A percentile compares a stretch with the other conserved stretches of the same genome.
phyloP scores from a whole-genome alignment of 805 yeast genomes.

The Metahyphopichia silvanorum region DNA sequence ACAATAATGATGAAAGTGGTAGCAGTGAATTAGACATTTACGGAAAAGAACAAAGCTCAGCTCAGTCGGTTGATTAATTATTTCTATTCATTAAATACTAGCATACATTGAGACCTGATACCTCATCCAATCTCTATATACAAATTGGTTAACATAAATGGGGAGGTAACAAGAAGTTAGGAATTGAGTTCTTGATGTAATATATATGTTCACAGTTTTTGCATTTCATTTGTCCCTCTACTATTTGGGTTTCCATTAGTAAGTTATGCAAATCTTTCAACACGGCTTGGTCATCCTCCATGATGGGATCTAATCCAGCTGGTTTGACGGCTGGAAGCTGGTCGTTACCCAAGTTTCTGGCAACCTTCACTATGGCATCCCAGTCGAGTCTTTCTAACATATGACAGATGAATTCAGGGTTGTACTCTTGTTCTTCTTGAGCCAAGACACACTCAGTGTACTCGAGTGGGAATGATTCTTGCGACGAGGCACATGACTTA shows the following conservation, averaged over 20 bases:
- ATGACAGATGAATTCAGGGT: constrained; percentile 73
- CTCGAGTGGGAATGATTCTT: constrained; percentile 76
- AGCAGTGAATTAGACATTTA: no score
- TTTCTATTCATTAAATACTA: no score
- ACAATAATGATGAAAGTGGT: no score
- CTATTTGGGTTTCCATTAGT: constrained; percentile 79
- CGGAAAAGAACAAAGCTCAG: no score
- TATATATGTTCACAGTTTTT: constrained; percentile 82
- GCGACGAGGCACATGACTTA: constrained; percentile 69
- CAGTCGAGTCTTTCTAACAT: constrained; percentile 84
- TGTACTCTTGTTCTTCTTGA: constrained; percentile 77
- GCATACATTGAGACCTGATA: no score
- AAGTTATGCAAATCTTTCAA: constrained; percentile 74
- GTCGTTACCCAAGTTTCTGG: constrained; percentile 62
- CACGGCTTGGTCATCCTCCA: constrained; percentile 51
- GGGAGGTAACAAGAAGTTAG: constrained; percentile 92
- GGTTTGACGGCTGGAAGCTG: constrained; percentile 63
- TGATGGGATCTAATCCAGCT: constrained; percentile 47
- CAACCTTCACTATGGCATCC: constrained; percentile 78
- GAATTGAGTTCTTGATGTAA: constrained; percentile 88
- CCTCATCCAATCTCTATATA: no score
- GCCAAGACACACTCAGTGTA: constrained; percentile 67
- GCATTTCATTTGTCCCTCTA: constrained; percentile 89
- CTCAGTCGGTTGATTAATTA: no score
- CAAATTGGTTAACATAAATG: constrained; percentile 77